Percentiles rank a stretch among this genome's conserved stretches.
Conservation (phyloP, 2,329 filamentous ascomycete species). For the Trichoderma lentiforme region DNA sequence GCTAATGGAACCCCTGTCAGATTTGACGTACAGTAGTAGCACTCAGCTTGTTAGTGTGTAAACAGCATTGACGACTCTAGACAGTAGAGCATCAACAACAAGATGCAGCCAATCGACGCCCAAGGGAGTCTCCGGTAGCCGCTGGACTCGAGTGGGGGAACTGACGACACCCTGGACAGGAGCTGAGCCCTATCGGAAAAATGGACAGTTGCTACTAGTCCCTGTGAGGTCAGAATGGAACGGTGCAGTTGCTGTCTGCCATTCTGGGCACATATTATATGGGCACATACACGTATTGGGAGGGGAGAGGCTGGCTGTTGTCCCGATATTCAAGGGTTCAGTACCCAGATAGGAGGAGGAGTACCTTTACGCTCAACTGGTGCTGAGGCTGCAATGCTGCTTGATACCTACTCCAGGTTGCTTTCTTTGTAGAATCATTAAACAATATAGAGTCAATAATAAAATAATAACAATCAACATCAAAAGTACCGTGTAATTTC, state of each 20-base stretch:
- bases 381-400: no score
- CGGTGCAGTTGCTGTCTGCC: background rate
- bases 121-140: background rate
- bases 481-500: no score
- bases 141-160: background rate
- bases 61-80: background rate
- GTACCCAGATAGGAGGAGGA: background rate
- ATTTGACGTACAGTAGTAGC: background rate
- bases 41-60: background rate
- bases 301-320: background rate
- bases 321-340: background rate
- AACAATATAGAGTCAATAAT: background rate
- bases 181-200: conserved; percentile 1
- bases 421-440: background rate
- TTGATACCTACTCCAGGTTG: no score
- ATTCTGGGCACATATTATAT: background rate
- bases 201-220: background rate
- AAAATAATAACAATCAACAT: background rate
- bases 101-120: background rate
- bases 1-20: background rate
- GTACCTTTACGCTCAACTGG: no score
- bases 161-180: background rate
- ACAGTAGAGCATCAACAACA: background rate
- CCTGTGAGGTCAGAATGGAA: background rate
- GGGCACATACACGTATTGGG: background rate